Evolutionary conservation across 805 yeast genomes (phyloP).

Genomic region (Grigorovia yakushimaensis): DNA sequence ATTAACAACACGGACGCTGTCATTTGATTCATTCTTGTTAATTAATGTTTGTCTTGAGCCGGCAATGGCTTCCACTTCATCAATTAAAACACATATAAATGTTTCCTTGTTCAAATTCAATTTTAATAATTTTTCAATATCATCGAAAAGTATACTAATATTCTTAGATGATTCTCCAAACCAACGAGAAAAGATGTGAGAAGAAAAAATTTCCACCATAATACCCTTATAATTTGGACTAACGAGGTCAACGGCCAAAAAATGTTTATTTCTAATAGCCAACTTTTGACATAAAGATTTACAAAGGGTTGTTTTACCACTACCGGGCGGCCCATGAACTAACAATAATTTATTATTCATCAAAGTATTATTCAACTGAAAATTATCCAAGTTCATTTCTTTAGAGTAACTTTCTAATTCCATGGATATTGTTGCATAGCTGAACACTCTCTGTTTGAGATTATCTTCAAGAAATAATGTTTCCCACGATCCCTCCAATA

Average conservation of each 20-base stretch:
- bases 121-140: conserved; percentile 22
- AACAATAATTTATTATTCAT: conserved; percentile 22
- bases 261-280: conserved; percentile 20
- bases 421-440: conserved; percentile 28
- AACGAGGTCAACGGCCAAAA: neutral
- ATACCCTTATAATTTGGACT: conserved; percentile 16
- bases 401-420: conserved; percentile 15
- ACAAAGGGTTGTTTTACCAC: conserved; percentile 38
- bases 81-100: conserved; percentile 33
- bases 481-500: conserved; percentile 30
- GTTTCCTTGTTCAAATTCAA: conserved; percentile 8
- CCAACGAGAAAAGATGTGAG: conserved; percentile 37
- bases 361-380: conserved; percentile 4
- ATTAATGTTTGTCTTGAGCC: conserved; percentile 30
- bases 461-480: conserved; percentile 25
- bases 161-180: conserved; percentile 39
- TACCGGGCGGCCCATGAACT: conserved; percentile 39
- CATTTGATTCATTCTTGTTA: conserved; percentile 34
- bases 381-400: neutral
- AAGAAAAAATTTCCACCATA: conserved; percentile 35
- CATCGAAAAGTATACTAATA: conserved; percentile 29
- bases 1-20: conserved; percentile 36
- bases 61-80: conserved; percentile 39
- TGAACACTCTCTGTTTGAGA: conserved; percentile 26
- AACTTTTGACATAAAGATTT: conserved; percentile 34